phyloP scores from a whole-genome alignment of 129 eudicot genomes.

The Escallonia herrerae region DNA sequence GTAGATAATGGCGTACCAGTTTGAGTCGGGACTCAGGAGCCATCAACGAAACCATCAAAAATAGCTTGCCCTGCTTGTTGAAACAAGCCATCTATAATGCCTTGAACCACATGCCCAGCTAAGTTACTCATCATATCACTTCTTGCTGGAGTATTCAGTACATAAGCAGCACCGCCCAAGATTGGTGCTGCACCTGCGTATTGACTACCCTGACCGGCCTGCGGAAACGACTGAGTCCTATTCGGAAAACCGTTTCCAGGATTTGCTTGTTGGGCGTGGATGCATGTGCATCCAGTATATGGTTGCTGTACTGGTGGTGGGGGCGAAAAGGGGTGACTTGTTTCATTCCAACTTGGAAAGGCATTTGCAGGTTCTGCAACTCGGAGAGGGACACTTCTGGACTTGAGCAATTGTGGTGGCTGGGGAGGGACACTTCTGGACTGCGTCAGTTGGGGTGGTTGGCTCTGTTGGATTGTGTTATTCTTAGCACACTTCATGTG shows the following conservation, averaged over 20 bases:
- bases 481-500: constrained; percentile 23
- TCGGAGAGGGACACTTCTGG: too few relatives aligned
- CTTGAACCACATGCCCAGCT: constrained; percentile 29
- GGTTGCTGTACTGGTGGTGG: too few relatives aligned
- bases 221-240: background rate
- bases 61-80: constrained; percentile 14
- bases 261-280: background rate
- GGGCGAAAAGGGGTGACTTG: too few relatives aligned
- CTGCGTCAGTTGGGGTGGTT: background rate
- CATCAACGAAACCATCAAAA: too few relatives aligned
- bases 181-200: background rate
- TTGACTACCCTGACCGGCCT: background rate
- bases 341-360: too few relatives aligned
- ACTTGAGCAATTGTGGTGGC: too few relatives aligned
- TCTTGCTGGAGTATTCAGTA: constrained; percentile 6
- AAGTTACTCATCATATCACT: constrained; percentile 5
- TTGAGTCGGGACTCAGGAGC: too few relatives aligned
- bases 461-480: background rate
- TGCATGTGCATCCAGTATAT: background rate
- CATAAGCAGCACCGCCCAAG: constrained; percentile 13
- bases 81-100: constrained; percentile 12
- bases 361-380: too few relatives aligned
- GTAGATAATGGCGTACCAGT: too few relatives aligned
- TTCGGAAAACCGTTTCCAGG: background rate
- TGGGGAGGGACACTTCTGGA: background rate